A percentile compares a stretch with the other conserved stretches of the same genome.
phyloP scores from a whole-genome alignment of 2,329 filamentous ascomycete genomes.

The Colletotrichum musicola region DNA sequence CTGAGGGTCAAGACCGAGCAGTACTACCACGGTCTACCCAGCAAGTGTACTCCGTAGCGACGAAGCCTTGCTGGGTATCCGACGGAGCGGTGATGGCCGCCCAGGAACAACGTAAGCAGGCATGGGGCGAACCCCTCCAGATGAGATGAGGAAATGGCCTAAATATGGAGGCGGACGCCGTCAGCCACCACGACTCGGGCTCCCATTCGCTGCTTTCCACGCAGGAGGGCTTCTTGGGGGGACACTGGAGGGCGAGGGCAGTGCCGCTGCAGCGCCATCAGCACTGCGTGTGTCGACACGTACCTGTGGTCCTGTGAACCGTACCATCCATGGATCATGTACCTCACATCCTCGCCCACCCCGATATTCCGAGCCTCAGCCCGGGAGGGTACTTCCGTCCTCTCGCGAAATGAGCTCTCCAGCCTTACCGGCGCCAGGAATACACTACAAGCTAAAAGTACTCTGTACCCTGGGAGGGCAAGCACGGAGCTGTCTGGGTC shows the following conservation, averaged over 20 bases:
- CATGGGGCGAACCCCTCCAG: constrained; percentile 13
- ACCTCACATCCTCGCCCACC: not conserved
- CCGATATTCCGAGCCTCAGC: not conserved
- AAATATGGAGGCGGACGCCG: constrained; percentile 34
- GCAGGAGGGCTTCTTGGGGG: not conserved
- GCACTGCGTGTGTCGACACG: constrained; percentile 4
- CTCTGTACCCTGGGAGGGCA: not conserved
- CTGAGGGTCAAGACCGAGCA: not conserved
- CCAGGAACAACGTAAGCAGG: constrained; percentile 23
- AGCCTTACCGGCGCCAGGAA: constrained; percentile 19
- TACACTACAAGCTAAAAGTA: not conserved
- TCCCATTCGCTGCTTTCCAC: constrained; percentile 12
- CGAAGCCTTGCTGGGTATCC: not conserved
- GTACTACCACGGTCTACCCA: not conserved
- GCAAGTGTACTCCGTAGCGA: too few relatives aligned
- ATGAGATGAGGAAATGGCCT: constrained; percentile 22
- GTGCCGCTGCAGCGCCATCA: constrained; percentile 15
- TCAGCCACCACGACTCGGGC: constrained; percentile 29
- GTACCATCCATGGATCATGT: not conserved
- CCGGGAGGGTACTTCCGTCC: not conserved
- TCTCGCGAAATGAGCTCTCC: constrained; percentile 7
- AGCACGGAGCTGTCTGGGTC: constrained; percentile 14
- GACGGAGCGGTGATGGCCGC: constrained; percentile 8
- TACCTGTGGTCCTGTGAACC: constrained; percentile 9
- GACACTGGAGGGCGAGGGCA: constrained; percentile 5